phyloP scores from a whole-genome alignment of 2,329 filamentous ascomycete species.

The Camillea tinctor region DNA sequence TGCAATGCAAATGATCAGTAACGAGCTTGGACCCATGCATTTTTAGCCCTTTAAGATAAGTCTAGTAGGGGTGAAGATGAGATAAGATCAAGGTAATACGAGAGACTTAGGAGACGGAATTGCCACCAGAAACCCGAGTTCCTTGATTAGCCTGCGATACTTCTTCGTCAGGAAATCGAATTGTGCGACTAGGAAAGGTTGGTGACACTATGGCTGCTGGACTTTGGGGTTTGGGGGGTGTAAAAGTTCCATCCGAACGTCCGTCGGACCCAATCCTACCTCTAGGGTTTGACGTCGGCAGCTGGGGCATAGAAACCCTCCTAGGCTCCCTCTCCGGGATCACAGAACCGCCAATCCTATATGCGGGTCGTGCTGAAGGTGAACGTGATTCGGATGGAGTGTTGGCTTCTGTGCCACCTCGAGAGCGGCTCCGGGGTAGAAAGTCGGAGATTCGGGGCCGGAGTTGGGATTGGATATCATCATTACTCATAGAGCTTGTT shows the following conservation, averaged over 20 bases:
- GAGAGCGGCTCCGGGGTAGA: conserved; percentile 20
- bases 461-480: conserved; percentile 19
- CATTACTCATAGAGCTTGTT: conserved; percentile 33
- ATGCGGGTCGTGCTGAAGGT: conserved; percentile 31
- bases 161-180: conserved; percentile 45
- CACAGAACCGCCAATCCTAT: conserved; percentile 41
- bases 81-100: background rate
- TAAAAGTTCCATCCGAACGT: background rate
- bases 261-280: background rate
- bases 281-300: conserved; percentile 1
- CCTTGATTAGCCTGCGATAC: background rate
- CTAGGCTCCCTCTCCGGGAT: conserved; percentile 25
- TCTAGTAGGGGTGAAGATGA: background rate
- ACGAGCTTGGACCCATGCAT: no score
- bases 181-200: conserved; percentile 33
- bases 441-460: conserved; percentile 8
- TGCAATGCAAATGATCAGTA: background rate
- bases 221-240: background rate
- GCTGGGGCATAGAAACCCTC: background rate
- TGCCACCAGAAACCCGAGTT: conserved; percentile 1
- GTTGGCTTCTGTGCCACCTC: conserved; percentile 11
- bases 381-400: conserved; percentile 16
- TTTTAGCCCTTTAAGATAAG: background rate
- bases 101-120: background rate
- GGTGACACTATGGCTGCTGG: conserved; percentile 13